These are phyloP conservation scores for Hirschioporus abietinus DNA, from an alignment of 768 basidiomycete species.

Conservation along the genomic window DNA sequence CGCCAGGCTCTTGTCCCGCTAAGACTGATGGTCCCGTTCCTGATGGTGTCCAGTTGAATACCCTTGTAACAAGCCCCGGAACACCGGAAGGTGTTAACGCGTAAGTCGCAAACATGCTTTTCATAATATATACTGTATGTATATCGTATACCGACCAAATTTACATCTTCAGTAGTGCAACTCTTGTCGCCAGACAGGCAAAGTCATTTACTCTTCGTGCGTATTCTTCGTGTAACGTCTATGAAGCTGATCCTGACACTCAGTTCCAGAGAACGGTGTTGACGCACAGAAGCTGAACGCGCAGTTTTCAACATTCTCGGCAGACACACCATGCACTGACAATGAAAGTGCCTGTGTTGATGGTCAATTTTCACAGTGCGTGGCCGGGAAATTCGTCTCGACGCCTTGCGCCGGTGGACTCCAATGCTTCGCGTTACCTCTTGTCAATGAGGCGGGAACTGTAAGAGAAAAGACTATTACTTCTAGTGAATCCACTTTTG, in stretches of 20 bases:
- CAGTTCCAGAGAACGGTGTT: slow-evolving; percentile 35
- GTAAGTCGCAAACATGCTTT: neutral
- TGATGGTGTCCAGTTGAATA: slow-evolving; percentile 39
- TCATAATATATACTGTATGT: no score
- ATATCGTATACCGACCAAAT: neutral
- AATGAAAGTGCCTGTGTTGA: slow-evolving; percentile 32
- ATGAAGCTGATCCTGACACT: neutral
- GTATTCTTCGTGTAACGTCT: neutral
- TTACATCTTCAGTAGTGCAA: neutral
- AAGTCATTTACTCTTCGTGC: slow-evolving; percentile 2
- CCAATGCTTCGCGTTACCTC: slow-evolving; percentile 35
- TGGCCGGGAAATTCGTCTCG: slow-evolving; percentile 26
- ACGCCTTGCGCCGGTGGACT: slow-evolving; percentile 26
- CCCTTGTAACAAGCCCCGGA: slow-evolving; percentile 31
- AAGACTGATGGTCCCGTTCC: slow-evolving; percentile 37
- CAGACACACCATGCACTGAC: slow-evolving; percentile 39
- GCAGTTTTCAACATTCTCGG: slow-evolving; percentile 44
- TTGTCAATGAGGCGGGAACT: slow-evolving; percentile 36
- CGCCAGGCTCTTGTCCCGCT: slow-evolving; percentile 43
- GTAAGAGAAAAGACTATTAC: slow-evolving; percentile 8
- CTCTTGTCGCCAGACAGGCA: neutral
- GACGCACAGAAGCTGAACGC: slow-evolving; percentile 47
- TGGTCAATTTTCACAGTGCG: slow-evolving; percentile 36
- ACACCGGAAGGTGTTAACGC: slow-evolving; percentile 11
- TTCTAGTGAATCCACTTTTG: neutral